Evolutionary conservation across 1,284 basidiomycete genomes (phyloP).

Genomic region (Trametes sp.): DNA sequence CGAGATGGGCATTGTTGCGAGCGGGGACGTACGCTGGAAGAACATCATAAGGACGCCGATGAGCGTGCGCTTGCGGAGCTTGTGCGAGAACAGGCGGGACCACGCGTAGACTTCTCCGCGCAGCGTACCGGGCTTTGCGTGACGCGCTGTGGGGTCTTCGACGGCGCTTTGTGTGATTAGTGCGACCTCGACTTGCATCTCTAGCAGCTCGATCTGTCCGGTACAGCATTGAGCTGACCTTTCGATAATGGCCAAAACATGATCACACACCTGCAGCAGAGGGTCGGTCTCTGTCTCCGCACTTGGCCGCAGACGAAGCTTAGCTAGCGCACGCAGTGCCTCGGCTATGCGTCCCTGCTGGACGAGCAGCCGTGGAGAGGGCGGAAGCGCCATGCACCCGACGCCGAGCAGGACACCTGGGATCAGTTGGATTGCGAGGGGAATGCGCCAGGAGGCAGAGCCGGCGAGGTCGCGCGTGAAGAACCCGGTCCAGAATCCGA

Average conservation of each 20-base stretch:
- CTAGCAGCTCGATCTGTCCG: constrained; percentile 69
- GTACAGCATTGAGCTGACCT: neutral
- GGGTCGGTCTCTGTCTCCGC: constrained; percentile 54
- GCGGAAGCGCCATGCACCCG: constrained; percentile 72
- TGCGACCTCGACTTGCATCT: constrained; percentile 72
- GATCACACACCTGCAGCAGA: constrained; percentile 57
- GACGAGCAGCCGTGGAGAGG: constrained; percentile 75
- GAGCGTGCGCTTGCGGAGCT: constrained; percentile 65
- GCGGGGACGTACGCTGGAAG: constrained; percentile 66
- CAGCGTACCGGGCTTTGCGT: constrained; percentile 36
- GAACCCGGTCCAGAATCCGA: constrained; percentile 86
- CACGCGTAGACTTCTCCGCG: constrained; percentile 56
- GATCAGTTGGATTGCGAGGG: constrained; percentile 73
- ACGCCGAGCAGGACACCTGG: constrained; percentile 72
- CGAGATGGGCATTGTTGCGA: neutral
- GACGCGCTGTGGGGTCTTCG: neutral
- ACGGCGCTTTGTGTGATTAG: constrained; percentile 51
- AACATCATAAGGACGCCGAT: constrained; percentile 79
- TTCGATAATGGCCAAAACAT: no score
- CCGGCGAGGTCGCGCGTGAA: constrained; percentile 66
- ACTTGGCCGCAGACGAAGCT: constrained; percentile 54
- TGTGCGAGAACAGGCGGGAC: constrained; percentile 59
- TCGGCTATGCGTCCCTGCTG: constrained; percentile 59
- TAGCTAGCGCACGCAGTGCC: constrained; percentile 53
- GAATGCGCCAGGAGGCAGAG: constrained; percentile 78